Conservation (phyloP, 148 eudicot species). For the Vaccinium macrocarpon region DNA sequence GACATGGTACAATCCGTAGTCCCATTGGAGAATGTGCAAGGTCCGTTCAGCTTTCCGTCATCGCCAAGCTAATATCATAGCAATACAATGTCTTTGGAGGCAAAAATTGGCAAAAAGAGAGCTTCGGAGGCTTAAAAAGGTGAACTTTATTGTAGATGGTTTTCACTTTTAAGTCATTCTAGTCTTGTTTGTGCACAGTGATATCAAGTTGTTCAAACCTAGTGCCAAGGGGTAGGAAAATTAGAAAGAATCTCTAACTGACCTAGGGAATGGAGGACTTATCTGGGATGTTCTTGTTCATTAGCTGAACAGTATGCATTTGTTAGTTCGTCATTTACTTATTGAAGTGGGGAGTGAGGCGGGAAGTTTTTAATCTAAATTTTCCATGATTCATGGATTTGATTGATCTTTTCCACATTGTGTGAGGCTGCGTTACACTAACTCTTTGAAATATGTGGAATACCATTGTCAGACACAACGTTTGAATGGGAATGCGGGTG, state of each 20-base stretch:
- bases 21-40: slow-evolving; percentile 78
- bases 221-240: not conserved
- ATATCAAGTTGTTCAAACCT: not conserved
- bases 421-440: not conserved
- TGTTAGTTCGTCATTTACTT: not conserved
- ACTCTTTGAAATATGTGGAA: not conserved
- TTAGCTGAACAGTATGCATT: not conserved
- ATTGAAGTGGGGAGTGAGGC: not conserved
- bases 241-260: not conserved
- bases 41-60: slow-evolving; percentile 56
- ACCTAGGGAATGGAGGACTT: not conserved
- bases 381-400: not conserved
- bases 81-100: slow-evolving; percentile 90
- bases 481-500: not conserved
- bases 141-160: slow-evolving; percentile 20
- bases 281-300: not conserved
- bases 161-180: not conserved
- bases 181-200: not conserved
- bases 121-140: slow-evolving; percentile 75
- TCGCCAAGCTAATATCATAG: slow-evolving; percentile 65
- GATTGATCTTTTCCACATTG: not conserved
- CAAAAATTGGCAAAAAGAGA: slow-evolving; percentile 70
- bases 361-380: not conserved
- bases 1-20: slow-evolving; percentile 35
- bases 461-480: not conserved